A percentile compares a stretch with the other conserved stretches of the same genome.
phyloP scores from a whole-genome alignment of 371 early-diverging fungal species.

The Apophysomyces trapeziformis region DNA sequence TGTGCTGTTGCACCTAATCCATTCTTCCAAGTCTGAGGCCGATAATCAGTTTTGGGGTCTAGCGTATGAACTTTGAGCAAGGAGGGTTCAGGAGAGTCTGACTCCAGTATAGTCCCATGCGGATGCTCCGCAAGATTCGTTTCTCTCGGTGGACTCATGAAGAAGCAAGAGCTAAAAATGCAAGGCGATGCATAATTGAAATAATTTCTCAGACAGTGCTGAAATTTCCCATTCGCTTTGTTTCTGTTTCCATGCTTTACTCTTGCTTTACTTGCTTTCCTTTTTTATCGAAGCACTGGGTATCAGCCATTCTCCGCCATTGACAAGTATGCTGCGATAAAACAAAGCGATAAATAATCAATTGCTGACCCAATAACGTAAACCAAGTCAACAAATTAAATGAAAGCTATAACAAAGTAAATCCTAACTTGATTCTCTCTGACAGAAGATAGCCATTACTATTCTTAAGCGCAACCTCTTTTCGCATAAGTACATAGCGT shows the following conservation, averaged over 20 bases:
- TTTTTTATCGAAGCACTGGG: too few species aligned
- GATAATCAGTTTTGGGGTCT: slow-evolving; percentile 28
- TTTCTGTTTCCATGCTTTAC: neutral
- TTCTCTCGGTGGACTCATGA: slow-evolving; percentile 5
- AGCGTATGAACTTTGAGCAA: slow-evolving; percentile 23
- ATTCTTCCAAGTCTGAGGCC: slow-evolving; percentile 59
- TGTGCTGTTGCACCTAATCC: slow-evolving; percentile 61
- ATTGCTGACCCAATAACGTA: too few species aligned
- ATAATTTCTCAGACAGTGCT: neutral
- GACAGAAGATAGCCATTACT: too few species aligned
- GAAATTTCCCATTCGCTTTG: neutral
- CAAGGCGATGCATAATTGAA: neutral
- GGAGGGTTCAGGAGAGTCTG: slow-evolving; percentile 41
- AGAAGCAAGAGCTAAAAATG: neutral
- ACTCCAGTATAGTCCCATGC: slow-evolving; percentile 21
- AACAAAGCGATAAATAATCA: too few species aligned
- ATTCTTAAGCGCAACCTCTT: too few species aligned
- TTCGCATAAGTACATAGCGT: too few species aligned
- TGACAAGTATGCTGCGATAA: neutral
- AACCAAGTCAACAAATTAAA: too few species aligned
- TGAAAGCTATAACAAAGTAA: too few species aligned
- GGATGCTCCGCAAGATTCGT: neutral
- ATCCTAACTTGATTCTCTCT: too few species aligned
- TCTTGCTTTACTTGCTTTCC: neutral
- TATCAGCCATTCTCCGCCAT: too few species aligned